A percentile compares a stretch with the other conserved stretches of the same genome.
Conservation (phyloP, 208 protist species). For the Trypanosoma theileri region DNA sequence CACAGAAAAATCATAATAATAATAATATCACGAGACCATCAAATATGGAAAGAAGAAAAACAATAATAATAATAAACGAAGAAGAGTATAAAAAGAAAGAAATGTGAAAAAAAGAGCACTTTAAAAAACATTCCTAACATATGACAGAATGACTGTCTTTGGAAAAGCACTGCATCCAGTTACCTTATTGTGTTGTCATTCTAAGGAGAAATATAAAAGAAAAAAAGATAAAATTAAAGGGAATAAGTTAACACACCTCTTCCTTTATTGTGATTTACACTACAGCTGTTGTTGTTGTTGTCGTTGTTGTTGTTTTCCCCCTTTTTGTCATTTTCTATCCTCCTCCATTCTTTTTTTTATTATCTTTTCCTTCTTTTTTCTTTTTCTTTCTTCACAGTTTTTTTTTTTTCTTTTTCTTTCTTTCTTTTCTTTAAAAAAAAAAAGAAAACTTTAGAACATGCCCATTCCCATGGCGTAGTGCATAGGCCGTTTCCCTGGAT, state of each 20-base stretch:
- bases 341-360: neutral
- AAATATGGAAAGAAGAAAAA: neutral
- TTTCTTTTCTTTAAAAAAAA: neutral
- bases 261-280: constrained; percentile 4
- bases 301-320: neutral
- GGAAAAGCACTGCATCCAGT: no score
- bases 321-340: neutral
- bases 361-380: constrained; percentile 2
- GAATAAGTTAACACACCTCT: neutral
- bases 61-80: neutral
- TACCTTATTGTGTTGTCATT: no score
- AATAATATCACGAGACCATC: no score
- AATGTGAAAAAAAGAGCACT: neutral
- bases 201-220: no score
- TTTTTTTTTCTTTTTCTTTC: constrained; percentile 20
- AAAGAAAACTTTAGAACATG: constrained; percentile 39
- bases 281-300: neutral
- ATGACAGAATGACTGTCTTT: no score
- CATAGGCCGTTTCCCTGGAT: constrained; percentile 85
- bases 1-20: no score
- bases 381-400: no score
- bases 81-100: neutral
- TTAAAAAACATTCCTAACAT: neutral
- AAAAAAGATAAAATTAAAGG: no score
- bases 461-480: constrained; percentile 68